These are phyloP conservation scores for Pichia nakasei DNA, from an alignment of 805 yeast species.

Conservation along the genomic window DNA sequence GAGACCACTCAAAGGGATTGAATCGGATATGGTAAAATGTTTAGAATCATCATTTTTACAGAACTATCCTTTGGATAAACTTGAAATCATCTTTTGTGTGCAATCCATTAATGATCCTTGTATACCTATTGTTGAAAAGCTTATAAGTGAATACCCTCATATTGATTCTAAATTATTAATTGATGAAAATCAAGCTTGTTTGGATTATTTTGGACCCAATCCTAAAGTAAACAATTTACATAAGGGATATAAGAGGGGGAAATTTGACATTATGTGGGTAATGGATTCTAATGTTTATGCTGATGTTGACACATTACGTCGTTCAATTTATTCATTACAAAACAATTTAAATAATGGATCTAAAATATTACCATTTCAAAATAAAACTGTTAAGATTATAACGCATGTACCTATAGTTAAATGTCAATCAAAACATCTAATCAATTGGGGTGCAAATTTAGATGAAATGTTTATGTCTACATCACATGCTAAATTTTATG, in stretches of 20 bases:
- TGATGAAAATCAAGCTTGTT: slow-evolving; percentile 29
- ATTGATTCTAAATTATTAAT: slow-evolving; percentile 52
- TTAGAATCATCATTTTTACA: slow-evolving; percentile 61
- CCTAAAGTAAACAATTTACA: slow-evolving; percentile 83
- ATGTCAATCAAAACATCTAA: slow-evolving; percentile 14
- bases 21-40: slow-evolving; percentile 63
- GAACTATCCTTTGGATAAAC: slow-evolving; percentile 46
- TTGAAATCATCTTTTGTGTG: slow-evolving; percentile 72
- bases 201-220: slow-evolving; percentile 64
- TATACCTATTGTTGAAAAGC: slow-evolving; percentile 41
- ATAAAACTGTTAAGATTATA: slow-evolving; percentile 50
- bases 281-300: slow-evolving; percentile 84
- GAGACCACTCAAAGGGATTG: slow-evolving; percentile 79
- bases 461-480: slow-evolving; percentile 83
- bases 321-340: slow-evolving; percentile 49
- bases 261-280: slow-evolving; percentile 72
- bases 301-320: slow-evolving; percentile 48
- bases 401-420: slow-evolving; percentile 74
- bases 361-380: slow-evolving; percentile 11
- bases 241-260: slow-evolving; percentile 66
- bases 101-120: slow-evolving; percentile 58
- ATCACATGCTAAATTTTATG: slow-evolving; percentile 79
- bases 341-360: slow-evolving; percentile 46
- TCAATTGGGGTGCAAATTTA: slow-evolving; percentile 51
- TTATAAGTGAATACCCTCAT: slow-evolving; percentile 46